Conservation (phyloP, 2,329 filamentous ascomycete species). For the Alternaria atra region DNA sequence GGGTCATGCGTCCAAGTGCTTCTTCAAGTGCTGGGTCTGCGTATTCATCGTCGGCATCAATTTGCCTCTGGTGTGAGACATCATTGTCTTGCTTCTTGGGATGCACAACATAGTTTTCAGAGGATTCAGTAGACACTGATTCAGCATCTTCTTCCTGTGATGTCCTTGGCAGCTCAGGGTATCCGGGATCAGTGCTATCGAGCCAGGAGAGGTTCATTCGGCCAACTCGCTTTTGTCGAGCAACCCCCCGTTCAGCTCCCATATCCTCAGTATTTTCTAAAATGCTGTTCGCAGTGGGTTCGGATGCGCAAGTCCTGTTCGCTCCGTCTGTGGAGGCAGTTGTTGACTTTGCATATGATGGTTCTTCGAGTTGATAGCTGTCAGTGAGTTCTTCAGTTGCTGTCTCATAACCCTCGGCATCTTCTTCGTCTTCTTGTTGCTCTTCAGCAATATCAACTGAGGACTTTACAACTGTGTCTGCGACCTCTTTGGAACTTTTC, state of each 20-base stretch:
- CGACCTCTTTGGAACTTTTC: slow-evolving; percentile 19
- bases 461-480: slow-evolving; percentile 14
- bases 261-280: not conserved
- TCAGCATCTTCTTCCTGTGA: not conserved
- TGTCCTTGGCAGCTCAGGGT: slow-evolving; percentile 21
- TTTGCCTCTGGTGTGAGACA: not conserved
- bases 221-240: slow-evolving; percentile 26
- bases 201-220: slow-evolving; percentile 29
- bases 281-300: not conserved
- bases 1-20: slow-evolving; percentile 24
- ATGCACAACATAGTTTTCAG: not conserved
- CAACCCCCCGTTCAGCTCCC: not conserved
- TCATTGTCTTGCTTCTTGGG: not conserved
- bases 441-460: slow-evolving; percentile 30
- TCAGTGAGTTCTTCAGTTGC: slow-evolving; percentile 41
- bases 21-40: slow-evolving; percentile 41
- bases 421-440: slow-evolving; percentile 25
- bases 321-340: slow-evolving; percentile 2
- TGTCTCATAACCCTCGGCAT: slow-evolving; percentile 49
- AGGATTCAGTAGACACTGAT: not conserved
- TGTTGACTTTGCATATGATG: slow-evolving; percentile 13
- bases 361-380: slow-evolving; percentile 32
- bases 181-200: slow-evolving; percentile 24
- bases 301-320: slow-evolving; percentile 4
- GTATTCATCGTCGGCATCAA: slow-evolving; percentile 26